Percentiles rank a stretch among this genome's conserved stretches.
These are phyloP conservation scores for Tagetes erecta DNA, from an alignment of 129 eudicot species.

Conservation along the genomic window DNA sequence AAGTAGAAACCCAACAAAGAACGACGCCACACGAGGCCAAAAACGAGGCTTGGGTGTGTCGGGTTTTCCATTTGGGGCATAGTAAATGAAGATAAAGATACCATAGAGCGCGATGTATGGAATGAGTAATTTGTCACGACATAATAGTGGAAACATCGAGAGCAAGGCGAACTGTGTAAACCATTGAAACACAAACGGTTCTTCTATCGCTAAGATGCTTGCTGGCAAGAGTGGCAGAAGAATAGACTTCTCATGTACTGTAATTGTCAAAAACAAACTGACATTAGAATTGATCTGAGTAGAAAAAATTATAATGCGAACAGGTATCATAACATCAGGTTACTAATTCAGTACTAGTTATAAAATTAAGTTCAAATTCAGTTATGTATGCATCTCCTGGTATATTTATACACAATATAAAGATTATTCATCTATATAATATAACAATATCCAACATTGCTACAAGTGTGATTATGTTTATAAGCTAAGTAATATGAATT, in stretches of 20 bases:
- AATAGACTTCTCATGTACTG: conserved; percentile 97
- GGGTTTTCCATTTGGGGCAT: conserved; percentile 57
- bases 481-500: no score
- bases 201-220: conserved; percentile 83
- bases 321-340: background rate
- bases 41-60: conserved; percentile 28
- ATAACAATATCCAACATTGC: no score
- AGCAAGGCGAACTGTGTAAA: conserved; percentile 61
- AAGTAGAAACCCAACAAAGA: conserved; percentile 33
- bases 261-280: conserved; percentile 15
- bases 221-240: conserved; percentile 92
- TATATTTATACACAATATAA: no score
- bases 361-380: no score
- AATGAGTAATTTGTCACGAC: conserved; percentile 68
- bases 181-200: conserved; percentile 74
- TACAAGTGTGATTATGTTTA: no score
- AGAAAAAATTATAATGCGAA: conserved; percentile 3
- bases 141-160: conserved; percentile 89
- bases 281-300: background rate
- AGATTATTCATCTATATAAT: no score
- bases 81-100: conserved; percentile 61
- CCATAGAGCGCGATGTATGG: conserved; percentile 67
- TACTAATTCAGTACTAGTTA: background rate
- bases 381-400: no score
- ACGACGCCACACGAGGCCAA: conserved; percentile 26